Percentiles rank a stretch among this genome's conserved stretches.
Conservation (phyloP, 352 stramenopile species). For the Phytopythium mirpurense region DNA sequence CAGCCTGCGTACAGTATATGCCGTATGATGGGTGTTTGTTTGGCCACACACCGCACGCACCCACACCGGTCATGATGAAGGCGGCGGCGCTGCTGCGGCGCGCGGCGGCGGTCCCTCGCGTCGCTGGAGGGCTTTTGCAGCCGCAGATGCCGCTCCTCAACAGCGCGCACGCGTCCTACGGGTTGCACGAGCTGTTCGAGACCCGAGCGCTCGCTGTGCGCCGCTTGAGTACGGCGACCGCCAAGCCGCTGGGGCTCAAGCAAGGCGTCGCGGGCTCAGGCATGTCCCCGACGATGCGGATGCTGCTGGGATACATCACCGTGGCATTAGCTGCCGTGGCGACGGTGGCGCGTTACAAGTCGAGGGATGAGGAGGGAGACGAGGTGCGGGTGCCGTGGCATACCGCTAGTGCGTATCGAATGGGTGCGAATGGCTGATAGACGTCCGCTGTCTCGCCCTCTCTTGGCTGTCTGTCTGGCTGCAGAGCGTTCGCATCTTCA, state of each 20-base stretch:
- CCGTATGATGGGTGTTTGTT: no score
- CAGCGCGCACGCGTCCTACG: not conserved
- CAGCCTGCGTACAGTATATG: not conserved
- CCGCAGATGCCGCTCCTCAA: not conserved
- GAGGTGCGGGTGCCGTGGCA: slow-evolving; percentile 21
- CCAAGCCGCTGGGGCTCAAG: slow-evolving; percentile 40
- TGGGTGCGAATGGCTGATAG: not conserved
- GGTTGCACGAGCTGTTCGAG: not conserved
- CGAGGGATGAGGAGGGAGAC: slow-evolving; percentile 41
- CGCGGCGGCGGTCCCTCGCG: slow-evolving; percentile 7
- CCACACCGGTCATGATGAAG: no score
- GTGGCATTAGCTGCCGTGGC: slow-evolving; percentile 47
- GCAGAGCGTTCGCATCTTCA: slow-evolving; percentile 59
- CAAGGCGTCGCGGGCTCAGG: slow-evolving; percentile 20
- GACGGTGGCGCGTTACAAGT: slow-evolving; percentile 56
- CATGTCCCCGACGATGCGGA: slow-evolving; percentile 45
- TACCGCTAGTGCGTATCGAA: not conserved
- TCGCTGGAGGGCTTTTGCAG: not conserved
- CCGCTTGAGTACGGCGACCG: slow-evolving; percentile 12
- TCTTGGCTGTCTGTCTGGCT: slow-evolving; percentile 1
- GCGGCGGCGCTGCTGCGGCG: slow-evolving; percentile 12
- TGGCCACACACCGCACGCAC: no score
- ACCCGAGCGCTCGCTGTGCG: slow-evolving; percentile 1
- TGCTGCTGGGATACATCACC: slow-evolving; percentile 52
- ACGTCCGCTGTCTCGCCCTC: not conserved